phyloP scores from a whole-genome alignment of 2,329 filamentous ascomycete genomes.

The Xylariaceae sp. region DNA sequence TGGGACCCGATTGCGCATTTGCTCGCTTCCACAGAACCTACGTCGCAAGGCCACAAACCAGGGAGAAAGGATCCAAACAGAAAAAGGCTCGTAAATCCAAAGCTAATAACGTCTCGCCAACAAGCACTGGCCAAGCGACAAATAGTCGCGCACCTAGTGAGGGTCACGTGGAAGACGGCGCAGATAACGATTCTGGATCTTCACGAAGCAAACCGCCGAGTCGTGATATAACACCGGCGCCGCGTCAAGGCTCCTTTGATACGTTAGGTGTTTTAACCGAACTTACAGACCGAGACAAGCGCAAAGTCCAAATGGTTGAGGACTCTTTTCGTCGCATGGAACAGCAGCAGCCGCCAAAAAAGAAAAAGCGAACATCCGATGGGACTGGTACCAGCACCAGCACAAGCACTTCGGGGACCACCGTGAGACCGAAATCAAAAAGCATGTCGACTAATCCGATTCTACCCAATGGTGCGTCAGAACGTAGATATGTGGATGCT shows the following conservation, averaged over 20 bases:
- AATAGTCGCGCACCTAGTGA: constrained; percentile 70
- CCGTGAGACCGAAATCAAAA: constrained; percentile 48
- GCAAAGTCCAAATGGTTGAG: constrained; percentile 70
- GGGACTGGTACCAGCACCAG: constrained; percentile 45
- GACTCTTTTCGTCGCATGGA: constrained; percentile 68
- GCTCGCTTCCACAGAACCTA: constrained; percentile 67
- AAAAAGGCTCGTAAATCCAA: constrained; percentile 63
- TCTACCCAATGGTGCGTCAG: constrained; percentile 43
- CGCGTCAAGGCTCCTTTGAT: constrained; percentile 64
- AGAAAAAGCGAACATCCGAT: constrained; percentile 68
- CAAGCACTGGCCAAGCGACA: constrained; percentile 65
- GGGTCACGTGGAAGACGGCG: constrained; percentile 60
- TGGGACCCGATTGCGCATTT: constrained; percentile 68
- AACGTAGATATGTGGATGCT: constrained; percentile 57
- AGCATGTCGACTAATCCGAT: constrained; percentile 28
- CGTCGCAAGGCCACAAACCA: constrained; percentile 52
- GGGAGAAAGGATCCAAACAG: constrained; percentile 45
- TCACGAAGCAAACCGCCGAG: constrained; percentile 69
- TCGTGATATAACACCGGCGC: constrained; percentile 66
- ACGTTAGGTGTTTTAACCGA: constrained; percentile 66
- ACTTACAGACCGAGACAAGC: constrained; percentile 69
- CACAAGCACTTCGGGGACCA: constrained; percentile 34
- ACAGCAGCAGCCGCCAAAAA: constrained; percentile 61
- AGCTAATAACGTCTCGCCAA: constrained; percentile 62
- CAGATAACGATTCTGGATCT: constrained; percentile 62